Evolutionary conservation across 23 red algal genomes (phyloP), one percentile per base, ranked within the genome.

Genomic region (Cyanidium caldarium): DNA sequence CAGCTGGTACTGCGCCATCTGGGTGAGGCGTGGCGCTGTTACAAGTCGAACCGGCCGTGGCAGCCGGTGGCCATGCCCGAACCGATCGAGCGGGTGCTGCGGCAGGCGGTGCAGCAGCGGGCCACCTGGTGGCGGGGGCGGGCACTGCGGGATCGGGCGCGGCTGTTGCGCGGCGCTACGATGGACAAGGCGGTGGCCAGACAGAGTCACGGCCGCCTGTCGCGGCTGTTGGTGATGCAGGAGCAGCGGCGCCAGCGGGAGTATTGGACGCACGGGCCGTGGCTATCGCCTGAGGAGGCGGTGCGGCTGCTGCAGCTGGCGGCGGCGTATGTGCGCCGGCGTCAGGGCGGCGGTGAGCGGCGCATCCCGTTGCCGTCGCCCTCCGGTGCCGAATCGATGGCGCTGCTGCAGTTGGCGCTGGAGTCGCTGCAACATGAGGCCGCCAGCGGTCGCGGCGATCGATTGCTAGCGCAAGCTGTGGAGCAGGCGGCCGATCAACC

Each of bases 101-200:
- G 83, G 44, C 80, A 84, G 30, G 88, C 88, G 40, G 92, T 98
- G 37, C 87, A 98, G 67, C 77, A 84, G 5, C 87, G 83, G 44
- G 92, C 92, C 21, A 79, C 88, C 72, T 98, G 92, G 92, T 98
- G 84, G 83, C 88, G 80, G 2, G 79, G 72, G 66, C 79, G 87
- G 25, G 81, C 92, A 17, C 83, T 84, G 57, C 79, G 81, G 21
- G 83, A 86, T 57, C 65, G 83, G 20, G 80, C 85, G 46, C 28
- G 80, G 37, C 85, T 98, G 16, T 68, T 71, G 33, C 68, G 92
- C 65, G 92, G 92, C 2, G 80, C 79, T 26, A 88, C 92, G 15
- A 84, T 98, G 17, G 92, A 98, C 70, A 98, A 98, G 36, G 87
- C 83, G n/a, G 82, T 98, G n/a, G 84, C 85, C 20, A 84, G 80